A percentile compares a stretch with the other conserved stretches of the same genome.
phyloP scores from a whole-genome alignment of 371 early-diverging fungal species.

The Syncephalastrum contaminatum region DNA sequence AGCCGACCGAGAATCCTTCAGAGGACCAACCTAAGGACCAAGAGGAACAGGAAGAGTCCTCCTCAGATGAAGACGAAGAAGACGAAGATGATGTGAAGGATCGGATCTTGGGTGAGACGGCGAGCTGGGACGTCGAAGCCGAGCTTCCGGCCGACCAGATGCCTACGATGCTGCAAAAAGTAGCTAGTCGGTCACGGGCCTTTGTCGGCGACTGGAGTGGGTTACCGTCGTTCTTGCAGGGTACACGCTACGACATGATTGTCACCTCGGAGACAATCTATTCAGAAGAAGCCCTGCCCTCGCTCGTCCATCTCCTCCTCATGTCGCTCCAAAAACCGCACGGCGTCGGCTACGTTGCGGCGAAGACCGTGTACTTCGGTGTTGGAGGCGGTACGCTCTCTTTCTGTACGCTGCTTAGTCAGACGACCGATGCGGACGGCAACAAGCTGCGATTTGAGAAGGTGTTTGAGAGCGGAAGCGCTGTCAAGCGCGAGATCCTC shows the following conservation, averaged over 20 bases:
- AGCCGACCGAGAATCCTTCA: slow-evolving; percentile 24
- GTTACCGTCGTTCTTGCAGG: slow-evolving; percentile 16
- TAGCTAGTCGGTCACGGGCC: slow-evolving; percentile 51
- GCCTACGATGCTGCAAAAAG: slow-evolving; percentile 36
- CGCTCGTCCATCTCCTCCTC: slow-evolving; percentile 66
- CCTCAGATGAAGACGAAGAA: slow-evolving; percentile 49
- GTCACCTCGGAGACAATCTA: slow-evolving; percentile 96
- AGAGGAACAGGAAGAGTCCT: slow-evolving; percentile 14
- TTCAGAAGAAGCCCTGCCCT: slow-evolving; percentile 60
- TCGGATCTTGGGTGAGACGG: slow-evolving; percentile 39
- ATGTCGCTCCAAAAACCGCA: slow-evolving; percentile 57
- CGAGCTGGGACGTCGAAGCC: slow-evolving; percentile 49
- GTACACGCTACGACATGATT: slow-evolving; percentile 73
- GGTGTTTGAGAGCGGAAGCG: slow-evolving; percentile 61
- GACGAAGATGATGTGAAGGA: slow-evolving; percentile 57
- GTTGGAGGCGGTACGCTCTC: slow-evolving; percentile 74
- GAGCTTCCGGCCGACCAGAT: slow-evolving; percentile 46
- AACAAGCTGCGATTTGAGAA: slow-evolving; percentile 57
- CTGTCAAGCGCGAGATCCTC: slow-evolving; percentile 84
- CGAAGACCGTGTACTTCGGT: slow-evolving; percentile 94
- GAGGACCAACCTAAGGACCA: slow-evolving; percentile 22
- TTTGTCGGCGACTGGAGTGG: slow-evolving; percentile 77
- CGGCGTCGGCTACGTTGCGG: slow-evolving; percentile 83
- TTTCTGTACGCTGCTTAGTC: slow-evolving; percentile 57
- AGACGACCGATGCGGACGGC: slow-evolving; percentile 48